These are phyloP conservation scores for sweet orange (Citrus sinensis) DNA, from an alignment of 345 rosid species.

Conservation along the genomic window DNA sequence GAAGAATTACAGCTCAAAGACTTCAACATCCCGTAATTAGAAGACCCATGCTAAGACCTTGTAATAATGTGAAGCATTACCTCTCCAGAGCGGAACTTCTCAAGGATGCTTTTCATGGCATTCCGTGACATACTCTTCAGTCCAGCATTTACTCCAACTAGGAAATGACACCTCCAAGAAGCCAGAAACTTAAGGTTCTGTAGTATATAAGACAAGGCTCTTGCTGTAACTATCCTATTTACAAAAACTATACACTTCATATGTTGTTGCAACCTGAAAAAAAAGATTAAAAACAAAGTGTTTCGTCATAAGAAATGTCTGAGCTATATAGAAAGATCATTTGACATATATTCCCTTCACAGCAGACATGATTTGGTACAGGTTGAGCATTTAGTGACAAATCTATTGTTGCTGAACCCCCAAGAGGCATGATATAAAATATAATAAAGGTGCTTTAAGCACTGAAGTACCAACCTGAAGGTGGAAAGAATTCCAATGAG, in stretches of 20 bases:
- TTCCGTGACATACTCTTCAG: slow-evolving; percentile 73
- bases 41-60: slow-evolving; percentile 3
- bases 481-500: slow-evolving; percentile 71
- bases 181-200: slow-evolving; percentile 56
- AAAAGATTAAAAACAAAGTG: slow-evolving; percentile 2
- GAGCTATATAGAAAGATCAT: not conserved
- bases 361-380: not conserved
- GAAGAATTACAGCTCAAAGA: not conserved
- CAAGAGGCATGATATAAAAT: not conserved
- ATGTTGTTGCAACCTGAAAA: slow-evolving; percentile 66
- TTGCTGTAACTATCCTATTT: slow-evolving; percentile 83
- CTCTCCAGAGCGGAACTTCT: slow-evolving; percentile 75
- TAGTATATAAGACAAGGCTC: slow-evolving; percentile 65
- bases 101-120: slow-evolving; percentile 60
- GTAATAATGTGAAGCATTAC: slow-evolving; percentile 33
- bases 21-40: not conserved
- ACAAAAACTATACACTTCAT: slow-evolving; percentile 91
- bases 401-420: not conserved
- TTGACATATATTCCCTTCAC: not conserved
- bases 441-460: not conserved
- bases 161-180: slow-evolving; percentile 86
- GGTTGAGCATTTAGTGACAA: not conserved
- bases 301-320: slow-evolving; percentile 14
- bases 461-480: slow-evolving; percentile 66
- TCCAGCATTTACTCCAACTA: slow-evolving; percentile 86